A percentile compares a stretch with the other conserved stretches of the same genome.
Evolutionary conservation across 1,284 basidiomycete species (phyloP).

Genomic region (Rhodotorula sp.): DNA sequence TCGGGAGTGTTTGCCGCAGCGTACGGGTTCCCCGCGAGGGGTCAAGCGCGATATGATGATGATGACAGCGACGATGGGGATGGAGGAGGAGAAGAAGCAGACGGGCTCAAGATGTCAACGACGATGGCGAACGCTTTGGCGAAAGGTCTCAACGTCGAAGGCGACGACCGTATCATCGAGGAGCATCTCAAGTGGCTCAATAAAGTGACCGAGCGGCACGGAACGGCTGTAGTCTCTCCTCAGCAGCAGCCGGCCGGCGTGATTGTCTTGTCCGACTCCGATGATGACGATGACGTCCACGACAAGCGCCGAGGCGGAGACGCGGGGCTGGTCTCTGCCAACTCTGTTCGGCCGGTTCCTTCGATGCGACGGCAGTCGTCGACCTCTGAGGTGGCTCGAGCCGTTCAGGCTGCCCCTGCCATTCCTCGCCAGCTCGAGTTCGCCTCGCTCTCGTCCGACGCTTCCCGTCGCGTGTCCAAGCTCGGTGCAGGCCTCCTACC

Average conservation of each 20-base stretch:
- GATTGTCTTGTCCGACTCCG: constrained; percentile 2
- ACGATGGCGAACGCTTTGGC: constrained; percentile 6
- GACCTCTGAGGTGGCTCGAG: not conserved
- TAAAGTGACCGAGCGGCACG: not conserved
- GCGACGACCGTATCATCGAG: constrained; percentile 14
- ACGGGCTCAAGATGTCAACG: constrained; percentile 11
- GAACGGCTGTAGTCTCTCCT: not conserved
- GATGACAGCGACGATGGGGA: not conserved
- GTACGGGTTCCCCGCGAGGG: too few species aligned
- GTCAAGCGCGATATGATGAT: too few species aligned
- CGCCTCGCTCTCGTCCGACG: too few species aligned
- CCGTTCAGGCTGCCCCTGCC: too few species aligned
- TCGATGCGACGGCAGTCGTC: not conserved
- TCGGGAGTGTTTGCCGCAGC: too few species aligned
- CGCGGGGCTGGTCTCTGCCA: not conserved
- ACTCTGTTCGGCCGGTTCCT: not conserved
- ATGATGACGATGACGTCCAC: not conserved
- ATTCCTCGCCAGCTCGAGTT: not conserved
- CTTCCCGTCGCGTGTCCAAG: too few species aligned
- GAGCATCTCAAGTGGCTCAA: constrained; percentile 12
- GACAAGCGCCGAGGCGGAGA: not conserved
- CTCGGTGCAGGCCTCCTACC: not conserved
- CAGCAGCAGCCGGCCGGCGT: not conserved
- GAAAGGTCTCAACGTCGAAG: constrained; percentile 27
- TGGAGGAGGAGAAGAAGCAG: not conserved